Base-by-base conservation (phyloP, 768 basidiomycete species). In the Mycena albidolilacea region DNA sequence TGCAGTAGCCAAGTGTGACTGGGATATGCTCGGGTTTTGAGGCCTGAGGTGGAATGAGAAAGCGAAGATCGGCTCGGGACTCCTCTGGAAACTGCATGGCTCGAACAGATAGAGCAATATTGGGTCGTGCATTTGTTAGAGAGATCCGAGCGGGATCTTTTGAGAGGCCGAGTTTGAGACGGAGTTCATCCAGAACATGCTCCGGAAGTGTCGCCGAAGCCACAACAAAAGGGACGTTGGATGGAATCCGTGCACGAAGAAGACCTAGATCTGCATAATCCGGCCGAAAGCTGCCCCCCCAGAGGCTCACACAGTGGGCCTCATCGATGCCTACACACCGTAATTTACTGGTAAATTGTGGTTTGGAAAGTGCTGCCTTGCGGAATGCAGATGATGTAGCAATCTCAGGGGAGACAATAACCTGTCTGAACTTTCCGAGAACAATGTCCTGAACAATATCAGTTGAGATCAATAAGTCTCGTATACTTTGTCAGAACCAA, bases 41-140 rank as follows among this genome's bases (percentile, higher is more conserved):
- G 0, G 79, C 77, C 37, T 60, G 52, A 5, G 38, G 14, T 15
- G 69, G 78, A 57, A 80, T 79, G 1, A 79, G 57, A 55, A 79
- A 79, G 0, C 79, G 75, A 6, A 80, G 57, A 67, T 80, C 78
- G 2, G 75, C 78, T 38, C 75, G 77, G 74, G 76, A 66, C 50
- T 54, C 48, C 30, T 71, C 70, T 0, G 57, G 57, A 44, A 50
- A 41, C 37, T 76, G 50, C 77, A 80, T 78, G 19, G 38, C 52
- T 37, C 77, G 77, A 15, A 70, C 64, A 6, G 79, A 80, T 3
- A 82, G 74, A 7, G 79, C 78, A 66, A 82, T 66, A 74, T 81
- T 81, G 4, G 78, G 80, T 12, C 57, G 50, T 5, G 70, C 70
- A 67, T 68, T 75, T 39, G 67, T 62, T 14, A 73, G 55, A 5